A percentile compares a stretch with the other conserved stretches of the same genome.
Evolutionary conservation across 805 yeast species (phyloP).

Genomic region (Teunomyces tritomae): DNA sequence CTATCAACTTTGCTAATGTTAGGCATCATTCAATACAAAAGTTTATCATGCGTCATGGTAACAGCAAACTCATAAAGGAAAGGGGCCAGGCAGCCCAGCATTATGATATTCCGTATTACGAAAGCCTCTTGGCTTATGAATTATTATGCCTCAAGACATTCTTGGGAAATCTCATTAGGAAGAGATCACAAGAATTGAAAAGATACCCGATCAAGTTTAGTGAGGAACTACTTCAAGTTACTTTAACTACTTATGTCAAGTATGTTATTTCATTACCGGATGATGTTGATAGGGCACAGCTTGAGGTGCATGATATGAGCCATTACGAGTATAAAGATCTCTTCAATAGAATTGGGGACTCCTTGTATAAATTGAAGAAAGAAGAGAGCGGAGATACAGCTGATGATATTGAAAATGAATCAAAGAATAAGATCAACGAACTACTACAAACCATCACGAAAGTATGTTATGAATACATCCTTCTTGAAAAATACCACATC

Average conservation of each 20-base stretch:
- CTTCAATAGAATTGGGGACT: constrained; percentile 25
- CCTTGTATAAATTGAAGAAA: constrained; percentile 22
- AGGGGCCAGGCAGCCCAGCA: constrained; percentile 7
- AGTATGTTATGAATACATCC: constrained; percentile 35
- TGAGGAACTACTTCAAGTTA: constrained; percentile 40
- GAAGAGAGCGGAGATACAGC: constrained; percentile 28
- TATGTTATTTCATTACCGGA: constrained; percentile 31
- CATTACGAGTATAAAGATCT: constrained; percentile 30
- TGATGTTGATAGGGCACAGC: constrained; percentile 10
- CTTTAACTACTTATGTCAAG: constrained; percentile 36
- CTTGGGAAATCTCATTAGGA: constrained; percentile 23
- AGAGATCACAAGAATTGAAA: constrained; percentile 5
- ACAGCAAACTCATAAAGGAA: constrained; percentile 7
- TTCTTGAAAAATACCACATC: constrained; percentile 38
- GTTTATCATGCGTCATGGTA: constrained; percentile 23
- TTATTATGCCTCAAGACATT: constrained; percentile 25
- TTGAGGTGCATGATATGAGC: constrained; percentile 18
- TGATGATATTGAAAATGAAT: constrained; percentile 21
- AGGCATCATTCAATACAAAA: constrained; percentile 30
- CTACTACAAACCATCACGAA: constrained; percentile 33
- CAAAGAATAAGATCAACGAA: constrained; percentile 2
- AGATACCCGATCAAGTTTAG: constrained; percentile 11
- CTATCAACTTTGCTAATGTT: constrained; percentile 36
- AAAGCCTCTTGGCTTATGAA: constrained; percentile 30
- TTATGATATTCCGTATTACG: constrained; percentile 24